Percentiles rank a stretch among this genome's conserved stretches.
Evolutionary conservation across 2,329 filamentous ascomycete genomes (phyloP).

Genomic region (Diaporthe sp.): DNA sequence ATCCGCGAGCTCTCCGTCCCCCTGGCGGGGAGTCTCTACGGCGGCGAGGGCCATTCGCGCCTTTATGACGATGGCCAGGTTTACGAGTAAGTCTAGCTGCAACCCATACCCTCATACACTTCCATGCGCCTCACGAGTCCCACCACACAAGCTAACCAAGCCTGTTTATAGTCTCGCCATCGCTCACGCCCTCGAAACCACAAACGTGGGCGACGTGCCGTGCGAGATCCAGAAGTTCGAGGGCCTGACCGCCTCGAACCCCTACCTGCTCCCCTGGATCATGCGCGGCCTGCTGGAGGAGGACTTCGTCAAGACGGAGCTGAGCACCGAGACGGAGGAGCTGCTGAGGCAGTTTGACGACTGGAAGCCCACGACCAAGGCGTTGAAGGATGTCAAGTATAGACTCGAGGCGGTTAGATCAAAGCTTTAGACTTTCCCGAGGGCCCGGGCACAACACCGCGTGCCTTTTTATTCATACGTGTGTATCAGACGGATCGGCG

Average conservation of each 20-base stretch:
- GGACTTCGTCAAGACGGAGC: slow-evolving; percentile 85
- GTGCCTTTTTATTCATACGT: background rate
- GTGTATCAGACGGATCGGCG: slow-evolving; percentile 6
- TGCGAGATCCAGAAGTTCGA: slow-evolving; percentile 67
- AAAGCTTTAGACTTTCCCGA: slow-evolving; percentile 73
- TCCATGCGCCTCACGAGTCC: background rate
- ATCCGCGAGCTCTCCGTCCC: slow-evolving; percentile 90
- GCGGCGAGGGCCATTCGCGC: slow-evolving; percentile 91
- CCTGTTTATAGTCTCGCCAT: slow-evolving; percentile 70
- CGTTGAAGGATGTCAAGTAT: slow-evolving; percentile 95
- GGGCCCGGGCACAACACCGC: background rate
- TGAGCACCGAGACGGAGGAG: slow-evolving; percentile 81
- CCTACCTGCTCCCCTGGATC: slow-evolving; percentile 93
- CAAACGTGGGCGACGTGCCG: slow-evolving; percentile 60
- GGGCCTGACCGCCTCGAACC: slow-evolving; percentile 73
- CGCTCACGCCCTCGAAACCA: slow-evolving; percentile 80
- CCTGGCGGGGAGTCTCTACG: slow-evolving; percentile 90
- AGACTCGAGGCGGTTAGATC: slow-evolving; percentile 91
- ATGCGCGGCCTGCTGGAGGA: slow-evolving; percentile 95
- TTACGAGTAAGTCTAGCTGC: slow-evolving; percentile 72
- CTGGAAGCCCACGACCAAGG: slow-evolving; percentile 92
- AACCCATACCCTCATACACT: slow-evolving; percentile 21
- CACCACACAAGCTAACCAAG: background rate
- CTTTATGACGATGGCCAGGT: slow-evolving; percentile 91
- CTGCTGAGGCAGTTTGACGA: slow-evolving; percentile 90